Base-by-base conservation (phyloP, 331 rosid genomes). In the Quercus lobata region DNA sequence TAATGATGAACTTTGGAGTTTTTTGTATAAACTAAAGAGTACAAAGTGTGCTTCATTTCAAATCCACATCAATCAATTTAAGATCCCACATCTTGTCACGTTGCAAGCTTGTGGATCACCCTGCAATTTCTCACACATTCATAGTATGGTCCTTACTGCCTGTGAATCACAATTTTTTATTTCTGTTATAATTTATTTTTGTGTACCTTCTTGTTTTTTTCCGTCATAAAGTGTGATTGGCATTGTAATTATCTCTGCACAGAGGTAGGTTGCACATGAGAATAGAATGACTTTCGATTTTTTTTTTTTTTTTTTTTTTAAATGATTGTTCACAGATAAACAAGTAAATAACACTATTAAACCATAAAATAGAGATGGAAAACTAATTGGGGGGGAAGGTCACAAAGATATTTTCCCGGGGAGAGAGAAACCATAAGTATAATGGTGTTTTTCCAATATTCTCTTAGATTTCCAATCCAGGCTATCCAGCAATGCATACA, bases 1-100 rank as follows among this genome's bases (percentile, higher is more conserved):
- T 10, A 72, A 46, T 37, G 52, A 75, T 68, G 69, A n/a, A 76
- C 17, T 73, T 73, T 76, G 72, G 79, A 85, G 65, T 54, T 79
- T 83, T 75, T 41, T 34, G 55, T 32, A 35, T 79, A 58, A 73
- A 76, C 79, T 60, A 19, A 76, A 18, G 55, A 30, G 7, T 53
- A 52, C 41, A 76, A 57, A 78, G 69, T 57, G 57, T 52, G 22
- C 21, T 52, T 74, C 52, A 65, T 74, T 61, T 63, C 49, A 27
- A 18, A 69, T 69, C 17, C 22, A n/a, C 75, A 18, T 19, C 16
- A 17, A 54, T 37, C 57, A 65, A 32, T 24, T 24, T 22, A 17
- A 65, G 58, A 80, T 74, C 17, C 32, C n/a, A 34, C 54, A 30
- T 74, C 71, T 56, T 18, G 71, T 60, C 84, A 74, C 70, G 75